Conservation (phyloP, 2,329 filamentous ascomycete genomes). For the Furcasterigmium furcatum region DNA sequence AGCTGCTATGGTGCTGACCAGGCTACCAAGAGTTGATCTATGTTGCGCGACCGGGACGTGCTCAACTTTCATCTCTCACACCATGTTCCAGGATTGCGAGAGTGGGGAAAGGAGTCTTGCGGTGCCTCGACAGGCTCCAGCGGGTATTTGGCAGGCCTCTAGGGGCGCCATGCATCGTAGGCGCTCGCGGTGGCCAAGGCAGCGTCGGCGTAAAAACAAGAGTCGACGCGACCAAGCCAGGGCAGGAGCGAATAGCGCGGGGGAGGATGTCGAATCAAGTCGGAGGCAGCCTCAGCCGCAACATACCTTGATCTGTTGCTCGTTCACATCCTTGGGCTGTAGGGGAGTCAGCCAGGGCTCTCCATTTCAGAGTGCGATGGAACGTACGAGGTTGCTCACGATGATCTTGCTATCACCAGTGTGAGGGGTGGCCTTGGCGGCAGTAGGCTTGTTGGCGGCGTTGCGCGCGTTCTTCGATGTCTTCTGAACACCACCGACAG, state of each 20-base stretch:
- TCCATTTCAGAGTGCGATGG: neutral
- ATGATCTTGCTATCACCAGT: conserved; percentile 90
- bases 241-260: conserved; percentile 2
- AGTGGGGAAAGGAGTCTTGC: conserved; percentile 24
- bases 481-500: conserved; percentile 86
- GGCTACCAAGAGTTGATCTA: conserved; percentile 38
- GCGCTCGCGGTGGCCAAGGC: too few species aligned
- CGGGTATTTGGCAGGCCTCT: conserved; percentile 5
- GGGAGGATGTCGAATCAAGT: conserved; percentile 60
- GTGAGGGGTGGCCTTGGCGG: conserved; percentile 59
- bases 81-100: conserved; percentile 25
- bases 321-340: conserved; percentile 92
- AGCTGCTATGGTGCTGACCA: conserved; percentile 46
- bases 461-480: conserved; percentile 60
- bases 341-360: conserved; percentile 48
- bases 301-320: conserved; percentile 99
- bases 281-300: conserved; percentile 72
- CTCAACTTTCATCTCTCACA: conserved; percentile 53
- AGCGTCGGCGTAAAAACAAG: too few species aligned
- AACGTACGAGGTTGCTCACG: conserved; percentile 93
- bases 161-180: too few species aligned
- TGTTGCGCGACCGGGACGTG: conserved; percentile 48
- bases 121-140: conserved; percentile 9
- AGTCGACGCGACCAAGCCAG: too few species aligned
- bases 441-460: conserved; percentile 55